Base-by-base conservation (phyloP, 2,329 filamentous ascomycete species). In the Thermothelomyces thermophilus region DNA sequence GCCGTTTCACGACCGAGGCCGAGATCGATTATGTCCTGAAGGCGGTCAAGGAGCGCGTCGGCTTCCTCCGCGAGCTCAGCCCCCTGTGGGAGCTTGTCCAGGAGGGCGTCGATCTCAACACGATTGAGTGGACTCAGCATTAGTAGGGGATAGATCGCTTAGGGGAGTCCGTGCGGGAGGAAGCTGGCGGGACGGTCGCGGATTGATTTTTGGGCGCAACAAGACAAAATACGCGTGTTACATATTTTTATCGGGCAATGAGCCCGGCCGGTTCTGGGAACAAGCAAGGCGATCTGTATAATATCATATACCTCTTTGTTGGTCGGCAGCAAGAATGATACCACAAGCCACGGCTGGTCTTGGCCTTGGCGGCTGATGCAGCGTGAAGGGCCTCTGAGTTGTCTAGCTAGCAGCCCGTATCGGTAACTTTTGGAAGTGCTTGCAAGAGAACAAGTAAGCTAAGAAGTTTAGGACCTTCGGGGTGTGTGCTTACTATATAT, bases 11-110 rank as follows among this genome's bases (percentile, higher is more conserved):
- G 3, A 95, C 93, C 0, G 89, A 96, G 63, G 78, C 76, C 24
- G 93, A 98, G 74, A 95, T 98, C 55, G 91, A 98, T 67, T 98
- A 98, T 64, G 93, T 98, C 10, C 75, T 98, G 51, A 93, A 95
- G 72, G 91, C 93, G 0, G 93, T 98, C 1, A 80, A 80, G 67
- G 88, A 95, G 66, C 82, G 93, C 46, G 93, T 98, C 37, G 86
- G 82, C 14, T 97, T 97, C 76, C 74, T 98, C 62, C 82, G 93
- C 61, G 93, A 98, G 72, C 75, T 98, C 58, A 96, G 90, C 66
- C 93, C 93, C 34, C 73, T 98, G 50, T 98, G 93, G 93, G 93
- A 98, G 71, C 72, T 98, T 57, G 93, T 98, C 11, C 93, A 98
- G 71, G 93, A 98, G 68, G 93, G 93, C 14, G 81, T 98, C 56